Percentiles rank a stretch among this genome's conserved stretches.
phyloP scores from a whole-genome alignment of 75 land plant genomes.

The Cryptomeria japonica region DNA sequence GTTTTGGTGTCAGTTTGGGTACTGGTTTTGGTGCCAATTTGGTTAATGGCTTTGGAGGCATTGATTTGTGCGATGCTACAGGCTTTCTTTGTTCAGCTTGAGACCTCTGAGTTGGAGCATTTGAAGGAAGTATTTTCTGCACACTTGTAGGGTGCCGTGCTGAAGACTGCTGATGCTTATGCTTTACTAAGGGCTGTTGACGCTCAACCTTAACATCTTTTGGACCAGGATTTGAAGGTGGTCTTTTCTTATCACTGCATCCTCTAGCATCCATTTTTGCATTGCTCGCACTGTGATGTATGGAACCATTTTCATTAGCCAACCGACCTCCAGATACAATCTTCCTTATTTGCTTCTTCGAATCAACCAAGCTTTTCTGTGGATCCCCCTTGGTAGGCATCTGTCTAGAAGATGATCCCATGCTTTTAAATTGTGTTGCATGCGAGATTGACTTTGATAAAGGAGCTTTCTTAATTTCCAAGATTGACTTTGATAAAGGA shows the following conservation, averaged over 20 bases:
- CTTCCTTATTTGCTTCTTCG: slow-evolving; percentile 2
- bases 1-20: not conserved
- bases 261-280: not conserved
- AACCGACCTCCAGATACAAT: not conserved
- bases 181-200: slow-evolving; percentile 3
- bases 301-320: not conserved
- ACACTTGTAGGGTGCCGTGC: not conserved
- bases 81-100: slow-evolving; percentile 6
- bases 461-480: slow-evolving; percentile 15
- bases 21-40: not conserved
- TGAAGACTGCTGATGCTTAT: not conserved
- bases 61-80: not conserved
- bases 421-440: slow-evolving; percentile 21
- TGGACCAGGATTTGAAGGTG: not conserved
- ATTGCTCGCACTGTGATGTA: not conserved
- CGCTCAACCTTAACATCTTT: not conserved
- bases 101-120: not conserved
- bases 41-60: not conserved
- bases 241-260: not conserved
- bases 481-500: slow-evolving; percentile 1
- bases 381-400: slow-evolving; percentile 15
- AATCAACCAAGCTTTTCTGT: not conserved
- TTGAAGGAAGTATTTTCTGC: slow-evolving; percentile 12
- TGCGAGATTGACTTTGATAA: slow-evolving; percentile 7
- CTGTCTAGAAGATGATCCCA: slow-evolving; percentile 11